These are phyloP conservation scores for Clathrospora elynae DNA, from an alignment of 2,329 filamentous ascomycete species.

Conservation along the genomic window DNA sequence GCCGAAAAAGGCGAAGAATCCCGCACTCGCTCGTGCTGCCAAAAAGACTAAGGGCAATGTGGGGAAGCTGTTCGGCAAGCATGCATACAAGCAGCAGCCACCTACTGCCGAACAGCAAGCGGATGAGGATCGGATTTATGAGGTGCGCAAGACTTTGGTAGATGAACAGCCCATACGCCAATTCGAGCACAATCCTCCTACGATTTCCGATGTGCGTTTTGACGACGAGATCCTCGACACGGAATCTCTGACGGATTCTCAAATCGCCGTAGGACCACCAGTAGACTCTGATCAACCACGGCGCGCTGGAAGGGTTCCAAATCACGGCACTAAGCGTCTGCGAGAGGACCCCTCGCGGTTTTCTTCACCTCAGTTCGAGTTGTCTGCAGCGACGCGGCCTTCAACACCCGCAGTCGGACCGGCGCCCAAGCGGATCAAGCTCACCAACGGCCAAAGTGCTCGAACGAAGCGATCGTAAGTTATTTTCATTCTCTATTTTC, in stretches of 20 bases:
- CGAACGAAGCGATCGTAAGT: constrained; percentile 49
- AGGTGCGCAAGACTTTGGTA: constrained; percentile 33
- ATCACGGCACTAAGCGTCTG: constrained; percentile 38
- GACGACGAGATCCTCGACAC: constrained; percentile 46
- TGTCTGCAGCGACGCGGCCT: constrained; percentile 39
- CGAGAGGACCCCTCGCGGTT: constrained; percentile 38
- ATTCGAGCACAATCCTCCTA: constrained; percentile 26
- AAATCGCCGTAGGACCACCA: constrained; percentile 44
- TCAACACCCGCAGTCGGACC: constrained; percentile 41
- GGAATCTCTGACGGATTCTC: constrained; percentile 44
- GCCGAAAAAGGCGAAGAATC: constrained; percentile 37
- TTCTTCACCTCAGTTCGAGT: constrained; percentile 41
- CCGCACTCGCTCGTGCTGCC: constrained; percentile 32
- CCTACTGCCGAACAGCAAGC: constrained; percentile 35
- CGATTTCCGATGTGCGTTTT: constrained; percentile 43
- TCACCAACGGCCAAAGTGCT: constrained; percentile 44
- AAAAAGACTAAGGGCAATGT: constrained; percentile 41
- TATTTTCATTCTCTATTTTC: constrained; percentile 14
- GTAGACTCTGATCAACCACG: constrained; percentile 38
- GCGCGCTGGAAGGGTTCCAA: constrained; percentile 36
- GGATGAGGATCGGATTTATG: constrained; percentile 33
- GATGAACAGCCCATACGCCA: constrained; percentile 33
- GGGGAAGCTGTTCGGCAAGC: constrained; percentile 38
- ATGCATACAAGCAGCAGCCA: constrained; percentile 37
- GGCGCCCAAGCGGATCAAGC: constrained; percentile 42